These are phyloP conservation scores for Telfairia occidentalis DNA, from an alignment of 331 rosid genomes.

Conservation along the genomic window DNA sequence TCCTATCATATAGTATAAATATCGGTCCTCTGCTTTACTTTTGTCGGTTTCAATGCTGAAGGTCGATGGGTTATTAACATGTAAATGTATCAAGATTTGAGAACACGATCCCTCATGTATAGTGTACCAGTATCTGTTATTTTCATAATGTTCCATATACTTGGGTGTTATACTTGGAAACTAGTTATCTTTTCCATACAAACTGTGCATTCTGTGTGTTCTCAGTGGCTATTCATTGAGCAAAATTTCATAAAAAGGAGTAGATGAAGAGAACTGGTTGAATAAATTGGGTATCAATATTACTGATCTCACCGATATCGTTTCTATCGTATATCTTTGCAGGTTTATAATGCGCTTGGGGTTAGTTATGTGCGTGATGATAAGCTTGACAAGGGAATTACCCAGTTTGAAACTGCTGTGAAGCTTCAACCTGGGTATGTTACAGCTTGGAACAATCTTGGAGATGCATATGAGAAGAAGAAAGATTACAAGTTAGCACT, in stretches of 20 bases:
- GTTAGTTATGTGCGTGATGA: conserved; percentile 75
- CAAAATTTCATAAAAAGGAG: neutral
- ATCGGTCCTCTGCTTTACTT: neutral
- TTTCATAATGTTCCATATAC: neutral
- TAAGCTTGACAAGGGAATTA: conserved; percentile 73
- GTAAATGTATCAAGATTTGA: neutral
- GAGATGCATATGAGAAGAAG: conserved; percentile 79
- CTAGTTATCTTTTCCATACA: neutral
- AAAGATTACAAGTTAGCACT: conserved; percentile 64
- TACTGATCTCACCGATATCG: too few relatives aligned
- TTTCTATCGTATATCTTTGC: conserved; percentile 3
- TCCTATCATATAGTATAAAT: neutral
- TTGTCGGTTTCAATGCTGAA: neutral
- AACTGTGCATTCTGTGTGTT: neutral
- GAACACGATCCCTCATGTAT: neutral
- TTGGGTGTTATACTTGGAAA: neutral
- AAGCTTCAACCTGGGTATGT: conserved; percentile 92
- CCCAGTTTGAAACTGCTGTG: conserved; percentile 76
- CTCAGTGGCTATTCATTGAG: neutral
- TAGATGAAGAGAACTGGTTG: neutral
- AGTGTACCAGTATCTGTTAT: neutral
- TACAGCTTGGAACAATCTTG: conserved; percentile 96
- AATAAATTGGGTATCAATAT: neutral
- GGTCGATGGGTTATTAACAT: neutral
- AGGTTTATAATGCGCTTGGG: conserved; percentile 93